Base-by-base conservation (phyloP, 805 yeast species). In the Wickerhamiella occidentalis region DNA sequence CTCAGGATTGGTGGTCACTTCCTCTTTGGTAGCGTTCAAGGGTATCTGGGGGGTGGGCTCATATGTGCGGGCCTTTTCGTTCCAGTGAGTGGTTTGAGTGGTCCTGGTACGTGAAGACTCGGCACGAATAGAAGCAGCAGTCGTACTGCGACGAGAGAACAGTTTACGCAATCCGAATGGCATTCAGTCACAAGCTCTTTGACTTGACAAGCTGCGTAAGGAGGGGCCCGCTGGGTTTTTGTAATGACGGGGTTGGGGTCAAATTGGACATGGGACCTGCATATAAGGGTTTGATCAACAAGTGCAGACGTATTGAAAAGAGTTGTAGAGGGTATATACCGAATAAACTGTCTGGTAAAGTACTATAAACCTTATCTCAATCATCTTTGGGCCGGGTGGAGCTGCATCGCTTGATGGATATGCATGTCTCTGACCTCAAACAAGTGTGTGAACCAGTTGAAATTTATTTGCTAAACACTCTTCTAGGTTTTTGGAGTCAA, bases 21-120 rank as follows among this genome's bases (percentile, higher is more conserved):
- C 50, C 35, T 43, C 49, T 17, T 18, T 15, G 17, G 47, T 42
- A 15, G 47, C 51, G 15, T 45, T 38, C 11, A 29, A 11, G 40
- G 51, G 47, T 15, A 49, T 18, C 12, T 28, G 23, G 9, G 45
- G 37, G 25, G 40, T 35, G 37, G 46, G 38, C 45, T 49, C 44
- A 21, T 43, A 49, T 13, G 51, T 43, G 28, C 46, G 28, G 21
- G 44, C 35, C 40, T 48, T 45, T 40, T 54, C 51, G 40, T 45
- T 47, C 48, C 54, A 43, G 45, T 41, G 51, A 7, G 51, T 43
- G 17, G 37, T 40, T 7, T 29, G 26, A 3, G 49, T 47, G 17
- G 33, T 25, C 8, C 37, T 35, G 12, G 51, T 49, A 33, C 46
- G 48, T 12, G 42, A 26, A 6, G 48, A 30, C 28, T 25, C 37